Conservation (phyloP, 148 eudicot species). For the Nyssa sinensis region DNA sequence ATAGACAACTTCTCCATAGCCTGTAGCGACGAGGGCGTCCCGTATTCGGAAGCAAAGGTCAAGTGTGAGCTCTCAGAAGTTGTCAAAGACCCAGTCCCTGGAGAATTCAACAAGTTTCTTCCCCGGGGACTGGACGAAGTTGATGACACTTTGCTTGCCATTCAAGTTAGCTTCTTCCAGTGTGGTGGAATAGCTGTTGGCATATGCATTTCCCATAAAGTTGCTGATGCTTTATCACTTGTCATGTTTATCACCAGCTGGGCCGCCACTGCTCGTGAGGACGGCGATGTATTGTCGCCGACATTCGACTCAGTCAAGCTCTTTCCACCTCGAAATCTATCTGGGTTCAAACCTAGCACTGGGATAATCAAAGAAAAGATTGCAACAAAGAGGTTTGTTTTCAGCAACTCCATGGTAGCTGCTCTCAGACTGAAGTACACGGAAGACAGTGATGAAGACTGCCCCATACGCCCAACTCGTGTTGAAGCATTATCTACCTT, state of each 20-base stretch:
- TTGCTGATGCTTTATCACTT: conserved; percentile 15
- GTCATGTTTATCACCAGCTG: conserved; percentile 25
- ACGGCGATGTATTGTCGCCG: not conserved
- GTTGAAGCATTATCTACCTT: conserved; percentile 16
- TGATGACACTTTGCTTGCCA: not conserved
- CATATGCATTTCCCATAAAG: conserved; percentile 9
- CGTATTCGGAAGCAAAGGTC: conserved; percentile 19
- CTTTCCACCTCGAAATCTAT: conserved; percentile 1
- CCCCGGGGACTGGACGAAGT: conserved; percentile 16
- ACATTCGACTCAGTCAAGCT: conserved; percentile 13
- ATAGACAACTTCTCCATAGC: conserved; percentile 26
- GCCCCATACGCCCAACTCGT: not conserved
- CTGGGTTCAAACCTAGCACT: too few species aligned
- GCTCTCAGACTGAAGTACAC: conserved; percentile 3
- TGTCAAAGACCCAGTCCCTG: conserved; percentile 14
- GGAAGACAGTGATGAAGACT: not conserved
- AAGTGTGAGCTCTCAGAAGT: conserved; percentile 18
- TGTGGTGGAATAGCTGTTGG: conserved; percentile 26
- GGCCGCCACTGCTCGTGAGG: conserved; percentile 5
- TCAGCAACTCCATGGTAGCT: conserved; percentile 7
- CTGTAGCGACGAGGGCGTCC: conserved; percentile 37
- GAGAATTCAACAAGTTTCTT: conserved; percentile 26
- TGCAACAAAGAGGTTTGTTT: conserved; percentile 20
- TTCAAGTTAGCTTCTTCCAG: conserved; percentile 19
- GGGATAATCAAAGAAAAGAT: not conserved